Evolutionary conservation across 1,284 basidiomycete species (phyloP).

Genomic region (Trichosporon sp.): DNA sequence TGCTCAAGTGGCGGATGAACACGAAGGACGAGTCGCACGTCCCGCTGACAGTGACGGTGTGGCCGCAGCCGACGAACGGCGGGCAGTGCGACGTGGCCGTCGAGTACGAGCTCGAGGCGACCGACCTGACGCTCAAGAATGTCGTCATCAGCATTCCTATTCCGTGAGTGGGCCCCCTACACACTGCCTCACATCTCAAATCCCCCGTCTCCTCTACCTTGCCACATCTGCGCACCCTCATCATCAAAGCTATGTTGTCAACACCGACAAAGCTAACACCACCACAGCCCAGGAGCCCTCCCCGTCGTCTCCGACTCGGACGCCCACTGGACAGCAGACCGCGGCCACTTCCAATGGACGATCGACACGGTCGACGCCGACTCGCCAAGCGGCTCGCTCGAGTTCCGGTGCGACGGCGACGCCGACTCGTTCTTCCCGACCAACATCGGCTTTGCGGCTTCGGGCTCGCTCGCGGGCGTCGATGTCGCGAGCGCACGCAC

Average conservation of each 20-base stretch:
- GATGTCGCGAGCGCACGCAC: slow-evolving; percentile 56
- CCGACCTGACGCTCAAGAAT: slow-evolving; percentile 71
- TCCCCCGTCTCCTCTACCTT: too few species aligned
- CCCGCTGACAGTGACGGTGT: slow-evolving; percentile 93
- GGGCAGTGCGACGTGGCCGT: slow-evolving; percentile 89
- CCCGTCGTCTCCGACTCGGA: slow-evolving; percentile 70
- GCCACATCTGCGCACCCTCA: too few species aligned
- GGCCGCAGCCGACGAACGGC: slow-evolving; percentile 87
- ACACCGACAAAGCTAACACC: slow-evolving; percentile 6
- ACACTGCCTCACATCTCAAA: too few species aligned
- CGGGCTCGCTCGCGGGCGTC: slow-evolving; percentile 70
- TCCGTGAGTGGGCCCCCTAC: slow-evolving; percentile 60
- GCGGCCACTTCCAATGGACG: slow-evolving; percentile 79
- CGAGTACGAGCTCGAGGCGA: slow-evolving; percentile 92
- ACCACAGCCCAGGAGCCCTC: slow-evolving; percentile 68
- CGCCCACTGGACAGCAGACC: slow-evolving; percentile 74
- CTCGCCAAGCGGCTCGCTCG: slow-evolving; percentile 69
- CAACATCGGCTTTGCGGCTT: slow-evolving; percentile 69
- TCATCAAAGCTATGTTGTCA: too few species aligned
- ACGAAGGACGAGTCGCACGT: slow-evolving; percentile 87
- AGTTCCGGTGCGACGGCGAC: slow-evolving; percentile 77
- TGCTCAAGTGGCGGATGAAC: slow-evolving; percentile 87
- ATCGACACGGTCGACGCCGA: slow-evolving; percentile 53
- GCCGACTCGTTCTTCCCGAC: slow-evolving; percentile 94
- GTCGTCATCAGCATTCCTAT: slow-evolving; percentile 86